Conservation (phyloP, 2,329 filamentous ascomycete species). For the Aspergillus novoparasiticus region DNA sequence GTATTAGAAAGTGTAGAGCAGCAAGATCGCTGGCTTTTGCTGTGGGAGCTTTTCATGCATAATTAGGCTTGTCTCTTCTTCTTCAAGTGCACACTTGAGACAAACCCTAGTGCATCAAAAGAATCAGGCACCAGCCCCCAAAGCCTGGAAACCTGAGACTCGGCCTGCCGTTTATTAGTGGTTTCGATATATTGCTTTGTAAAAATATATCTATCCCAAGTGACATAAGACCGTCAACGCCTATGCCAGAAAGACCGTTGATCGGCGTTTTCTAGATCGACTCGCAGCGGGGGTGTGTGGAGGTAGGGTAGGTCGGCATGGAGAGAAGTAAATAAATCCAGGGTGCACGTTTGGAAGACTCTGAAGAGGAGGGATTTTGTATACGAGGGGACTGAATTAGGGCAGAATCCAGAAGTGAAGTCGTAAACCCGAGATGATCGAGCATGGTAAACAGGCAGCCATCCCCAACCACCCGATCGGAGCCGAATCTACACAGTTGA, state of each 20-base stretch:
- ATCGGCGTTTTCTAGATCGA: constrained; percentile 16
- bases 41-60: neutral
- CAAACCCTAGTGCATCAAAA: constrained; percentile 13
- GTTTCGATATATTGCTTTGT: too few species aligned
- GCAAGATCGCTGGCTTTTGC: neutral
- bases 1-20: neutral
- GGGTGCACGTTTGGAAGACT: too few species aligned
- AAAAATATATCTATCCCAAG: too few species aligned
- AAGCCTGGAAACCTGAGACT: too few species aligned
- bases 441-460: constrained; percentile 15
- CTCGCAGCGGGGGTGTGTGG: constrained; percentile 15
- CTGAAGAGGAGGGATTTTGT: neutral
- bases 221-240: too few species aligned
- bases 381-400: neutral
- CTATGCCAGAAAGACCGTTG: constrained; percentile 14
- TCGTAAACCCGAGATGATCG: constrained; percentile 3
- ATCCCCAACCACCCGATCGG: constrained; percentile 12
- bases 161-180: too few species aligned
- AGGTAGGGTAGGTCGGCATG: constrained; percentile 13
- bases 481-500: neutral
- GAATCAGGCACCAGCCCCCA: too few species aligned
- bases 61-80: neutral
- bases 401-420: neutral
- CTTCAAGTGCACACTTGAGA: constrained; percentile 3
- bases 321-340: neutral